Conservation (phyloP, 148 eudicot genomes). For the Fallopia convolvulus region DNA sequence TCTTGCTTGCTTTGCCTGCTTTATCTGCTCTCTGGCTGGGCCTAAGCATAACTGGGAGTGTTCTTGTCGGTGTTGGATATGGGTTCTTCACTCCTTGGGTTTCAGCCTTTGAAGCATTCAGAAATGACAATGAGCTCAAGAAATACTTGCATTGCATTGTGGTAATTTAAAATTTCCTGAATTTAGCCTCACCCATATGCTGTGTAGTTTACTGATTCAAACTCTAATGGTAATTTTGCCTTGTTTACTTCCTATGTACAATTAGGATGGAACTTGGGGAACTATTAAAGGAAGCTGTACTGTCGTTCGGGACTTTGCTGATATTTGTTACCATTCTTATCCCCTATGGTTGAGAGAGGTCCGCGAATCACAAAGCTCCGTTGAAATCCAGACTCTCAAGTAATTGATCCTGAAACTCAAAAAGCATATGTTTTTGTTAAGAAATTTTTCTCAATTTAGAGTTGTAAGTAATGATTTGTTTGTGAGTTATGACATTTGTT, state of each 20-base stretch:
- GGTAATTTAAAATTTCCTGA: constrained; percentile 27
- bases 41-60: constrained; percentile 74
- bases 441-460: too few species aligned
- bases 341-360: constrained; percentile 69
- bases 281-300: constrained; percentile 84
- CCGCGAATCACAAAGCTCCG: constrained; percentile 44
- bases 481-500: too few species aligned
- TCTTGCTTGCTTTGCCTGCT: constrained; percentile 71
- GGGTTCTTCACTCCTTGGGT: constrained; percentile 94
- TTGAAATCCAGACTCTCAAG: constrained; percentile 68
- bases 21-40: constrained; percentile 76
- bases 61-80: constrained; percentile 85
- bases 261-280: constrained; percentile 89
- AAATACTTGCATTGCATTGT: constrained; percentile 75
- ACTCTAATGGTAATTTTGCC: neutral
- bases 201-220: neutral
- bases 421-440: neutral
- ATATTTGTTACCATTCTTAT: constrained; percentile 72
- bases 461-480: too few species aligned
- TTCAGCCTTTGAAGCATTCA: constrained; percentile 86
- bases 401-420: constrained; percentile 15
- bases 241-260: neutral
- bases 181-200: neutral
- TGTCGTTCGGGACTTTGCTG: constrained; percentile 81
- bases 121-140: constrained; percentile 53